These are phyloP conservation scores for Pleurotus tuber-regium DNA, from an alignment of 768 basidiomycete genomes.

Conservation along the genomic window DNA sequence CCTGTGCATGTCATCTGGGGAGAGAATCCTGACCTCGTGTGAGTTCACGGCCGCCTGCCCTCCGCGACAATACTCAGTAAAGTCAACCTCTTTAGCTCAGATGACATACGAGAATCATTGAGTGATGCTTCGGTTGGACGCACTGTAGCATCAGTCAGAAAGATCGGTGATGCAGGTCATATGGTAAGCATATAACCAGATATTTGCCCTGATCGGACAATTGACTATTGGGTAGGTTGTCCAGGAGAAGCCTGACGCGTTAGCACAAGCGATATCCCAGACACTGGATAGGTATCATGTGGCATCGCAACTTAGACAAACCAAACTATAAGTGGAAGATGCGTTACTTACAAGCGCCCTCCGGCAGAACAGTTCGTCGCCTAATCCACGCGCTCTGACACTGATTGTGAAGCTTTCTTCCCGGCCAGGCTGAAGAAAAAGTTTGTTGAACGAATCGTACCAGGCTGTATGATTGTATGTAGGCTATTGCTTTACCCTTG, in stretches of 20 bases:
- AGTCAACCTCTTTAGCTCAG: constrained; percentile 29
- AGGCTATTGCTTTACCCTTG: too few species aligned
- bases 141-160: constrained; percentile 38
- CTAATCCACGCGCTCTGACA: too few species aligned
- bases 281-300: too few species aligned
- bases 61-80: neutral
- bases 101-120: constrained; percentile 42
- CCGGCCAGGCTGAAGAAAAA: too few species aligned
- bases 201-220: neutral
- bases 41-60: neutral
- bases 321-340: too few species aligned
- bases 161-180: constrained; percentile 44
- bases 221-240: constrained; percentile 29
- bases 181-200: constrained; percentile 29
- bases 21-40: constrained; percentile 2
- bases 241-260: constrained; percentile 40
- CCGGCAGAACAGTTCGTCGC: too few species aligned
- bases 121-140: constrained; percentile 38
- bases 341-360: too few species aligned
- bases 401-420: too few species aligned
- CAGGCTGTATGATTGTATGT: too few species aligned
- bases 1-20: constrained; percentile 7
- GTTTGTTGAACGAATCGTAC: too few species aligned
- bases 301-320: too few species aligned
- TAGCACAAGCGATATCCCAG: constrained; percentile 32